phyloP scores from a whole-genome alignment of 805 yeast genomes.

The Saccharomyces kudriavzevii region DNA sequence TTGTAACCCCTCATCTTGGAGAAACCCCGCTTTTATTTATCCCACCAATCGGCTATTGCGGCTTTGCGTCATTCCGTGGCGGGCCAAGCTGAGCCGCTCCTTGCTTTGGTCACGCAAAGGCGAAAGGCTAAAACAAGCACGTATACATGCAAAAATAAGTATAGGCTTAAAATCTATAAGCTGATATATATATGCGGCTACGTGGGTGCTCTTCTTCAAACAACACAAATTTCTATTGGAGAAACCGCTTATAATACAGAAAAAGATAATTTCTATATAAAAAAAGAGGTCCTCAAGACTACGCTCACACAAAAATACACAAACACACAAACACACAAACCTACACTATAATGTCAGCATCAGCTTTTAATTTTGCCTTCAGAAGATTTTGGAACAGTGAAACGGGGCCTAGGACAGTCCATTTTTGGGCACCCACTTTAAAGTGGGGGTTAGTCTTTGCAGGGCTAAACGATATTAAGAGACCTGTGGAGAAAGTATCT shows the following conservation, averaged over 20 bases:
- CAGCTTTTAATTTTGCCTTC: constrained; percentile 34
- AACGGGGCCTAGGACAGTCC: constrained; percentile 96
- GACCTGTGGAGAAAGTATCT: constrained; percentile 87
- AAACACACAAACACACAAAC: constrained; percentile 6
- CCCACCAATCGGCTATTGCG: neutral
- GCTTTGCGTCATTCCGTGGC: neutral
- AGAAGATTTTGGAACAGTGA: constrained; percentile 69
- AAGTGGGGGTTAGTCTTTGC: constrained; percentile 90
- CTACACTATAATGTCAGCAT: constrained; percentile 6
- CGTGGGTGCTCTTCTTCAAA: neutral
- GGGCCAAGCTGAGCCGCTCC: neutral
- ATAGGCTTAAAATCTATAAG: neutral
- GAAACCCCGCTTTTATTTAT: neutral
- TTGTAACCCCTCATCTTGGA: neutral
- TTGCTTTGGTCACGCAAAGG: neutral
- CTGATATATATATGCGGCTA: neutral
- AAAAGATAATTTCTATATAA: neutral
- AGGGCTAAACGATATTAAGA: constrained; percentile 73
- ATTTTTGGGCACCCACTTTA: constrained; percentile 80
- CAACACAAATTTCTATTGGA: neutral
- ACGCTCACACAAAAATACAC: neutral
- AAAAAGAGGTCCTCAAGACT: neutral
- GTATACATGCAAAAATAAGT: neutral
- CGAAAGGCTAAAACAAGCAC: neutral
- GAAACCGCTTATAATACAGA: neutral